Percentiles rank a stretch among this genome's conserved stretches.
Evolutionary conservation across 768 basidiomycete genomes (phyloP).

Genomic region (Pleurotus tuber-regium): DNA sequence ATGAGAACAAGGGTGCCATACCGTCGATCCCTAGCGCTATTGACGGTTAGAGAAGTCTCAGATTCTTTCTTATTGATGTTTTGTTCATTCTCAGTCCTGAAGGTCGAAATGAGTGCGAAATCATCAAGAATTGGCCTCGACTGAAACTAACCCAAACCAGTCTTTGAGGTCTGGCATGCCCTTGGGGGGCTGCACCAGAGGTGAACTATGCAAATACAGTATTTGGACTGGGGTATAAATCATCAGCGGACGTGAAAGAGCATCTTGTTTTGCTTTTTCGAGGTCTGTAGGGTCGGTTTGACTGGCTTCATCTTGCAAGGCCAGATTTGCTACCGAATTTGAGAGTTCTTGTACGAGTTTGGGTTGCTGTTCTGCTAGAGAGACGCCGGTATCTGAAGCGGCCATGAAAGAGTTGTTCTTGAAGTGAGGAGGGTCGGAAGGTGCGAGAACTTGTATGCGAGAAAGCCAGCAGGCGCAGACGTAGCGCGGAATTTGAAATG

Average conservation of each 20-base stretch:
- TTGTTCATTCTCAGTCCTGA: slow-evolving; percentile 62
- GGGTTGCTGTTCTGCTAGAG: slow-evolving; percentile 3
- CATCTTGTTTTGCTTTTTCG: slow-evolving; percentile 26
- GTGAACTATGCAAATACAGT: slow-evolving; percentile 69
- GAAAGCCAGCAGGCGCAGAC: slow-evolving; percentile 1
- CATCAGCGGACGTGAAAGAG: slow-evolving; percentile 44
- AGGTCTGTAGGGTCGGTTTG: slow-evolving; percentile 20
- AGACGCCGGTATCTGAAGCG: not conserved
- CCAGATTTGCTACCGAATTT: slow-evolving; percentile 26
- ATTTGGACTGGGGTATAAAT: slow-evolving; percentile 72
- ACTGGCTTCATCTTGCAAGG: slow-evolving; percentile 24
- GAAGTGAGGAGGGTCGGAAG: slow-evolving; percentile 6
- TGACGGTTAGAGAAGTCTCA: slow-evolving; percentile 49
- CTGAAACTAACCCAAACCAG: slow-evolving; percentile 80
- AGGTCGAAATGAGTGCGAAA: slow-evolving; percentile 19
- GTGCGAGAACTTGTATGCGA: slow-evolving; percentile 4
- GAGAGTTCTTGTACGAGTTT: not conserved
- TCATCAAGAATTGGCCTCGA: slow-evolving; percentile 21
- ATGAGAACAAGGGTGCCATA: slow-evolving; percentile 26
- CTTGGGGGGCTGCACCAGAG: slow-evolving; percentile 64
- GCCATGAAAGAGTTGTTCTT: not conserved
- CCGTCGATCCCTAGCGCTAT: slow-evolving; percentile 67
- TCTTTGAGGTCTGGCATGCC: slow-evolving; percentile 82
- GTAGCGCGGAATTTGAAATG: slow-evolving; percentile 16
- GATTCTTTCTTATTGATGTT: slow-evolving; percentile 65